phyloP scores from a whole-genome alignment of 176 grass and related monocot species.

The Chloris gayana region DNA sequence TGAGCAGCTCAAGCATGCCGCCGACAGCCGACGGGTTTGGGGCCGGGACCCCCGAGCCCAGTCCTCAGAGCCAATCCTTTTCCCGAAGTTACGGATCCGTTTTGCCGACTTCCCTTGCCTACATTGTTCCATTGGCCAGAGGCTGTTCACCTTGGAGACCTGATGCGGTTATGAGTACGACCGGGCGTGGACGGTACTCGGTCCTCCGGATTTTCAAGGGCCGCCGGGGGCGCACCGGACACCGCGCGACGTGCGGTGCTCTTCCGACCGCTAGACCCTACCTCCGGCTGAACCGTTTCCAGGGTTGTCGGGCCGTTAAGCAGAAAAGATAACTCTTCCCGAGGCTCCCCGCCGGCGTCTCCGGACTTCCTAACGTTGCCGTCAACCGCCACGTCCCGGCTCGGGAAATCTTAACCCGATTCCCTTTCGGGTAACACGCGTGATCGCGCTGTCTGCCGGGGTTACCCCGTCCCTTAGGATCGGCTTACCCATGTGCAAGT shows the following conservation, averaged over 20 bases:
- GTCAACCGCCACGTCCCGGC: slow-evolving; percentile 59
- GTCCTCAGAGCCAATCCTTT: slow-evolving; percentile 80
- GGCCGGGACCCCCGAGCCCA: slow-evolving; percentile 61
- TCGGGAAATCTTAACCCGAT: slow-evolving; percentile 63
- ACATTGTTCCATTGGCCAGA: slow-evolving; percentile 76
- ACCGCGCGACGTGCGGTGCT: slow-evolving; percentile 66
- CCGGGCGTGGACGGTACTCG: slow-evolving; percentile 52
- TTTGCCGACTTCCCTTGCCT: slow-evolving; percentile 82
- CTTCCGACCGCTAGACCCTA: slow-evolving; percentile 55
- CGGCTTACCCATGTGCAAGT: slow-evolving; percentile 68
- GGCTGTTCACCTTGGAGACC: slow-evolving; percentile 78
- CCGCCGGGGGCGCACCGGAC: slow-evolving; percentile 61
- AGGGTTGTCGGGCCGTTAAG: slow-evolving; percentile 69
- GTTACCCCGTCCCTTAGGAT: slow-evolving; percentile 40
- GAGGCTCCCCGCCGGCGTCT: slow-evolving; percentile 62
- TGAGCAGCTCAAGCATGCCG: not conserved
- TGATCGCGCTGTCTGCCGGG: not conserved
- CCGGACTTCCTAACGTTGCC: slow-evolving; percentile 60
- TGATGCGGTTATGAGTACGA: slow-evolving; percentile 84
- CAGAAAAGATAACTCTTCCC: slow-evolving; percentile 84
- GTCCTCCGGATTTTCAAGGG: slow-evolving; percentile 63
- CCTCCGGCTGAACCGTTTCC: slow-evolving; percentile 60
- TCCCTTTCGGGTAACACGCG: slow-evolving; percentile 46
- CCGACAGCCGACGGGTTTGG: not conserved
- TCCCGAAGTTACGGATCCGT: slow-evolving; percentile 73